Conservation (phyloP, 2,329 filamentous ascomycete genomes). For the Pseudonectria foliicola region DNA sequence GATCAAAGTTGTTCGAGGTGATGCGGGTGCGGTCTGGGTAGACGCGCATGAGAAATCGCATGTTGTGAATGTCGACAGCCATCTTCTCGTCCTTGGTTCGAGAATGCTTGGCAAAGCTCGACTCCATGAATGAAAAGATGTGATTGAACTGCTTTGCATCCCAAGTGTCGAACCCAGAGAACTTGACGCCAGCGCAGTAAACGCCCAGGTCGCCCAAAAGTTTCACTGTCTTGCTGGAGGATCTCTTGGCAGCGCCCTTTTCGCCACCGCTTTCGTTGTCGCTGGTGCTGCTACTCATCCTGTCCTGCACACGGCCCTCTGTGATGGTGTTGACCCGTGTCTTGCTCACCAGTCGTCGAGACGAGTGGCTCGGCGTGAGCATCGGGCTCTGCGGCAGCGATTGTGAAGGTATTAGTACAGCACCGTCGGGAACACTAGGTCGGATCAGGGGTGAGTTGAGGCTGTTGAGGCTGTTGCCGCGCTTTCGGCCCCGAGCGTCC, state of each 20-base stretch:
- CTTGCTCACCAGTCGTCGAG: conserved; percentile 41
- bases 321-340: conserved; percentile 51
- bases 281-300: conserved; percentile 58
- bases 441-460: conserved; percentile 60
- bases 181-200: conserved; percentile 68
- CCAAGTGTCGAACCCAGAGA: conserved; percentile 67
- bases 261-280: conserved; percentile 69
- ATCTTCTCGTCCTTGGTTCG: conserved; percentile 69
- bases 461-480: conserved; percentile 71
- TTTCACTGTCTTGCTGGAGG: conserved; percentile 78
- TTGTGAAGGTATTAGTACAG: conserved; percentile 39
- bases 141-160: conserved; percentile 88
- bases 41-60: conserved; percentile 84
- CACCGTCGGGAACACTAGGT: conserved; percentile 53
- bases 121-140: conserved; percentile 90
- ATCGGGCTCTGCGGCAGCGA: conserved; percentile 49
- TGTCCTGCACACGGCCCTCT: conserved; percentile 48
- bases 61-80: conserved; percentile 81
- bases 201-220: conserved; percentile 81
- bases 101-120: conserved; percentile 75
- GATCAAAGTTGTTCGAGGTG: conserved; percentile 89
- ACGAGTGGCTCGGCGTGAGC: conserved; percentile 44
- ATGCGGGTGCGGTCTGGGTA: conserved; percentile 81
- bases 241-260: conserved; percentile 47
- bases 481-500: conserved; percentile 39